Percentiles rank a stretch among this genome's conserved stretches.
Conservation (phyloP, 805 yeast genomes). For the Hanseniaspora guilliermondii region DNA sequence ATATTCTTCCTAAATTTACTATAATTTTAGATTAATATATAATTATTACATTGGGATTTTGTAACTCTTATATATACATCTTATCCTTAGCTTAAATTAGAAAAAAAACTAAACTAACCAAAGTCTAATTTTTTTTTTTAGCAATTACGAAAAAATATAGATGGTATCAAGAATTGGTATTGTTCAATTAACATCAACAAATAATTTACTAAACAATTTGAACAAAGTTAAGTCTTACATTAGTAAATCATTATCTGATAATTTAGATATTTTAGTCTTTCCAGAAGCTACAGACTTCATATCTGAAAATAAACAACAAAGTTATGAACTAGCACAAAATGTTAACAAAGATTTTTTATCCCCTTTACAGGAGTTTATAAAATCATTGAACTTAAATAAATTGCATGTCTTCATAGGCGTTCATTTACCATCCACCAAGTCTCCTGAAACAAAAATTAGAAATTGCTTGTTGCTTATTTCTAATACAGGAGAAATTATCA, state of each 20-base stretch:
- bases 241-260: constrained; percentile 44
- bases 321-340: constrained; percentile 45
- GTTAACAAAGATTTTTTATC: constrained; percentile 33
- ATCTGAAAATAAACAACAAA: constrained; percentile 55
- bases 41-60: no score
- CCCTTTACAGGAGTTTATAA: constrained; percentile 37
- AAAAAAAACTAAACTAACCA: no score
- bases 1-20: no score
- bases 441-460: constrained; percentile 35
- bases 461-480: constrained; percentile 67
- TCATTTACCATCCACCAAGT: constrained; percentile 56
- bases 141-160: neutral
- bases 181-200: constrained; percentile 74
- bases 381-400: constrained; percentile 24
- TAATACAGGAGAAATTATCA: constrained; percentile 48
- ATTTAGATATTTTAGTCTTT: constrained; percentile 61
- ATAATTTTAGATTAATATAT: no score
- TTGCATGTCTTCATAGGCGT: constrained; percentile 73
- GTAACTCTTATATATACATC: no score
- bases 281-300: constrained; percentile 93
- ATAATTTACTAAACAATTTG: constrained; percentile 49
- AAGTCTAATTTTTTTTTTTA: no score
- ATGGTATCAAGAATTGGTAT: constrained; percentile 42
- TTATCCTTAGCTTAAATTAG: no score
- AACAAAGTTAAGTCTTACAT: constrained; percentile 47